Percentiles rank a stretch among this genome's conserved stretches.
phyloP scores from a whole-genome alignment of 2,329 filamentous ascomycete species.

The Didymella pomorum region DNA sequence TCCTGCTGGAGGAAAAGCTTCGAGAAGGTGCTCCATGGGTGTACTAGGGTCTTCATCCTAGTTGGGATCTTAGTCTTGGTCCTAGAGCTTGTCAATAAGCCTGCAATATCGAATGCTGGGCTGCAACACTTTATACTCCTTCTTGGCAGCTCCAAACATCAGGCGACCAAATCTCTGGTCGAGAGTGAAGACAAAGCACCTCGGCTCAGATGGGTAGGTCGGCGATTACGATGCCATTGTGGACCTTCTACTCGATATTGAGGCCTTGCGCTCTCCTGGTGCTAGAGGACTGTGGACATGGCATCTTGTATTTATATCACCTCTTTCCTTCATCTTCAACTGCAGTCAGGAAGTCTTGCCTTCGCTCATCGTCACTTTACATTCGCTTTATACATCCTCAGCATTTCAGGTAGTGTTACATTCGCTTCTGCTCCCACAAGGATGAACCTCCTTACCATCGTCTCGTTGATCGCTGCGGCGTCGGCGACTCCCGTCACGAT shows the following conservation, averaged over 20 bases:
- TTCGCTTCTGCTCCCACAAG: not conserved
- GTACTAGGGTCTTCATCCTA: too few relatives aligned
- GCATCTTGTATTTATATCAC: not conserved
- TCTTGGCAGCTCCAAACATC: not conserved
- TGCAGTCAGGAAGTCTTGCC: not conserved
- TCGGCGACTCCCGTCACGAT: not conserved
- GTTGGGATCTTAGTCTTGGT: not conserved
- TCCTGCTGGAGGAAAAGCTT: too few relatives aligned
- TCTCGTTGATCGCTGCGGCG: not conserved
- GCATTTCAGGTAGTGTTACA: too few relatives aligned
- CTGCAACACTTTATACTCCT: not conserved
- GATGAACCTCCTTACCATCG: not conserved
- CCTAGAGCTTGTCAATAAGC: too few relatives aligned
- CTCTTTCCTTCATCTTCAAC: not conserved
- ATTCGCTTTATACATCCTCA: too few relatives aligned
- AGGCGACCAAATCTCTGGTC: not conserved
- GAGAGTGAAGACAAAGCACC: not conserved
- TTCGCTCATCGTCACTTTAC: not conserved
- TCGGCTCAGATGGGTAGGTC: not conserved
- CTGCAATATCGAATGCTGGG: not conserved
- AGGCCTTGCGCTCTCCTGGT: too few relatives aligned
- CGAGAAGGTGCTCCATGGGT: too few relatives aligned
- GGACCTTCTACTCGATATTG: not conserved
- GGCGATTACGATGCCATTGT: not conserved
- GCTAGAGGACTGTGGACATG: not conserved